These are phyloP conservation scores for Aspergillus quadricinctus DNA, from an alignment of 2,329 filamentous ascomycete species.

Conservation along the genomic window DNA sequence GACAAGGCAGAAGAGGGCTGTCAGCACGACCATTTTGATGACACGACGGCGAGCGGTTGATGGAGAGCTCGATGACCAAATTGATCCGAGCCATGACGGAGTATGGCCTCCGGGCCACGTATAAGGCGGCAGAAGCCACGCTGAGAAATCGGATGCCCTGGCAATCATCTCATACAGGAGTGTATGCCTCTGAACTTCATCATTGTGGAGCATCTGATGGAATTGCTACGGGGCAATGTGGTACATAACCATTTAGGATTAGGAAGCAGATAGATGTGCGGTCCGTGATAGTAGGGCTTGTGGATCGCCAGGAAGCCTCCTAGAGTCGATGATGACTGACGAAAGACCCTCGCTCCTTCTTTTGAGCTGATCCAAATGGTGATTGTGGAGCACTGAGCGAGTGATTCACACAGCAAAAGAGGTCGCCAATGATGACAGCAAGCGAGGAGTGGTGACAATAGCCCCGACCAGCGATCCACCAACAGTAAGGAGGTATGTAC, in stretches of 20 bases:
- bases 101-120: not conserved
- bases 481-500: not conserved
- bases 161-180: not conserved
- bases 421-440: not conserved
- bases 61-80: not conserved
- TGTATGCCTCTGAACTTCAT: not conserved
- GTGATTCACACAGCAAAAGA: not conserved
- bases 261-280: not conserved
- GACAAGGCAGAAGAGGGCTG: not conserved
- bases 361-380: not conserved
- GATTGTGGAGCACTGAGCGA: not conserved
- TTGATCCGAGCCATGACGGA: not conserved
- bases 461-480: not conserved
- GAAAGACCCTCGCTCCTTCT: not conserved
- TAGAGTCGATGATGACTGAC: not conserved
- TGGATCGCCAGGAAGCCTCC: not conserved
- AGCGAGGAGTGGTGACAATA: not conserved
- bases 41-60: not conserved
- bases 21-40: not conserved
- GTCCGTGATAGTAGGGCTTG: not conserved
- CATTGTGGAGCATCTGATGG: not conserved
- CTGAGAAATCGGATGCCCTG: not conserved
- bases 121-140: not conserved
- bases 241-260: not conserved
- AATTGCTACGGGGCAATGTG: not conserved